Percentiles rank a stretch among this genome's conserved stretches.
These are phyloP conservation scores for Achlya hypogyna DNA, from an alignment of 352 stramenopile genomes.

Conservation along the genomic window DNA sequence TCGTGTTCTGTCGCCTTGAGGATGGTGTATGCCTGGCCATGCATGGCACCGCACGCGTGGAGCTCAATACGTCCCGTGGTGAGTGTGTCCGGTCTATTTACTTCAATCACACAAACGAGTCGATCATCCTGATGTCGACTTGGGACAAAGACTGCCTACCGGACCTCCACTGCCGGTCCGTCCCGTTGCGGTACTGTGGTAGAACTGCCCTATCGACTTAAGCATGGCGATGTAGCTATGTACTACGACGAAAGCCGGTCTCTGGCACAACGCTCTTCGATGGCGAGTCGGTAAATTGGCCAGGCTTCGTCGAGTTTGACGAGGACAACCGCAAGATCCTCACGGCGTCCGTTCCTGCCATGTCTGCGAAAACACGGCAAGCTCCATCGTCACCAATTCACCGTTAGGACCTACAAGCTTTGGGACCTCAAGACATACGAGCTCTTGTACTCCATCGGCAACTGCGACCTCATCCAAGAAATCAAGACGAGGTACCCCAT, in stretches of 20 bases:
- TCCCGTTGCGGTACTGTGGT: slow-evolving; percentile 9
- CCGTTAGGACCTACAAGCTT: slow-evolving; percentile 20
- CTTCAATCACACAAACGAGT: slow-evolving; percentile 21
- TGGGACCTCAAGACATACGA: slow-evolving; percentile 21
- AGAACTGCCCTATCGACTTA: not conserved
- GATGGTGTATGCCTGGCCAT: not conserved
- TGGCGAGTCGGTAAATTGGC: slow-evolving; percentile 16
- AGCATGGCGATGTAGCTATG: not conserved
- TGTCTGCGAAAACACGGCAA: not conserved
- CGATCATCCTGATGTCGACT: slow-evolving; percentile 19
- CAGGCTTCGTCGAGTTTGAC: slow-evolving; percentile 24
- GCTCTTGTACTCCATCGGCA: slow-evolving; percentile 16
- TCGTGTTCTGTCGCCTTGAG: not conserved
- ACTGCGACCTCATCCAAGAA: not conserved
- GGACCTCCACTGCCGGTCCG: slow-evolving; percentile 19
- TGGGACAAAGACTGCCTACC: slow-evolving; percentile 15
- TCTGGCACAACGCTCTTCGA: slow-evolving; percentile 9
- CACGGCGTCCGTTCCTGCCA: slow-evolving; percentile 18
- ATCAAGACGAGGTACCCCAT: not conserved
- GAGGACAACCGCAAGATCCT: slow-evolving; percentile 23
- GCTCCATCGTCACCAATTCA: not conserved
- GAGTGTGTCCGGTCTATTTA: not conserved
- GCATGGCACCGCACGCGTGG: not conserved
- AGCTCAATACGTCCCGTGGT: not conserved
- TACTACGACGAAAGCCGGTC: not conserved